A percentile compares a stretch with the other conserved stretches of the same genome.
These are phyloP conservation scores for Petunia secreta DNA, from an alignment of 257 asterid genomes.

Conservation along the genomic window DNA sequence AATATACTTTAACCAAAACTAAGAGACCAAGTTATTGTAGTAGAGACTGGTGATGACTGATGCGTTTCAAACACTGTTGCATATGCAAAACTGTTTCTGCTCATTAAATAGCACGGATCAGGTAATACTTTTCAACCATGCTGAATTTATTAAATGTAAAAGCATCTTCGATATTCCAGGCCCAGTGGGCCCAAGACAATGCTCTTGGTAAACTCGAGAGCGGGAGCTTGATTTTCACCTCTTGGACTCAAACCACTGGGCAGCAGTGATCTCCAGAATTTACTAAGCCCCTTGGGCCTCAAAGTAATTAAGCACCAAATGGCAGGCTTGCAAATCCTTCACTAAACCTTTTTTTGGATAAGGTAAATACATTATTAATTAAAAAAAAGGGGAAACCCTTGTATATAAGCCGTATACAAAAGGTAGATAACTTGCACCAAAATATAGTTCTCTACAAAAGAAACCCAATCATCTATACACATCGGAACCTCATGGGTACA, in stretches of 20 bases:
- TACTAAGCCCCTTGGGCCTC: conserved; percentile 15
- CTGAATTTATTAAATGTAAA: neutral
- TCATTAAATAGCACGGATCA: conserved; percentile 5
- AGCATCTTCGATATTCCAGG: neutral
- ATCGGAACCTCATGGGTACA: too few relatives aligned
- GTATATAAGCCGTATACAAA: too few relatives aligned
- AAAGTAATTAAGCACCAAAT: neutral
- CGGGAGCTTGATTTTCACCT: conserved; percentile 13
- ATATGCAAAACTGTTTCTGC: neutral
- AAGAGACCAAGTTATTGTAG: neutral
- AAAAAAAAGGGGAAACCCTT: too few relatives aligned
- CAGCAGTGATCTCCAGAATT: neutral
- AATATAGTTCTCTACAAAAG: too few relatives aligned
- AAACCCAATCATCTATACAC: too few relatives aligned
- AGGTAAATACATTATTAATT: too few relatives aligned
- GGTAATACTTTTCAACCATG: neutral
- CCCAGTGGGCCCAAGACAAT: neutral
- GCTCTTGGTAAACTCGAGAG: conserved; percentile 14
- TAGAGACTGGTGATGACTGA: neutral
- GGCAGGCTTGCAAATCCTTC: neutral
- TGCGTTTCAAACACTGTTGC: neutral
- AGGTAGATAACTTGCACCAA: too few relatives aligned
- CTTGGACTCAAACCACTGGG: conserved; percentile 5
- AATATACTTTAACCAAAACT: neutral
- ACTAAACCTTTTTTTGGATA: too few relatives aligned